Evolutionary conservation across 2,329 filamentous ascomycete species (phyloP).

Genomic region (Aspergillus bombycis): DNA sequence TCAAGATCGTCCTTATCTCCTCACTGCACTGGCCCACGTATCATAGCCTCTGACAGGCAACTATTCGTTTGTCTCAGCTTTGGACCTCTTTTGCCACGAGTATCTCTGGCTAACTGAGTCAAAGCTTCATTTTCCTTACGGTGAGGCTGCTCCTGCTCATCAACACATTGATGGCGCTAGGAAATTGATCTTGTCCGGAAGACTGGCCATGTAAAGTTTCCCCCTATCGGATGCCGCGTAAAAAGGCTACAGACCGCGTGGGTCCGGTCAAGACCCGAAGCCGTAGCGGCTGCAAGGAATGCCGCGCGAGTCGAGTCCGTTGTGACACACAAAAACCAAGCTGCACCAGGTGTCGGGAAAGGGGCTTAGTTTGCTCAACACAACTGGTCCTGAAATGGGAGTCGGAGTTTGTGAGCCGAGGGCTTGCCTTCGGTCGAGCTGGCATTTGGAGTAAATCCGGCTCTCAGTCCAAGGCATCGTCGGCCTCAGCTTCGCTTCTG

Average conservation of each 20-base stretch:
- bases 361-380: conserved; percentile 40
- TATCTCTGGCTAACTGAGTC: background rate
- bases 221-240: conserved; percentile 37
- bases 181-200: conserved; percentile 4
- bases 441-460: conserved; percentile 45
- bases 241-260: conserved; percentile 39
- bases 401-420: conserved; percentile 45
- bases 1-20: background rate
- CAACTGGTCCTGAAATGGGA: conserved; percentile 44
- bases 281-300: conserved; percentile 46
- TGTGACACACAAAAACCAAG: conserved; percentile 44
- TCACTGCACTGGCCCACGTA: background rate
- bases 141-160: background rate
- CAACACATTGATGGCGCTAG: conserved; percentile 9
- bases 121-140: background rate
- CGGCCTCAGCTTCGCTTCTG: conserved; percentile 20
- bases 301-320: conserved; percentile 44
- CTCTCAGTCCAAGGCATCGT: conserved; percentile 20
- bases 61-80: background rate
- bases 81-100: conserved; percentile 1
- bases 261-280: conserved; percentile 43
- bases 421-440: conserved; percentile 47
- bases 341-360: conserved; percentile 42
- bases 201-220: conserved; percentile 29
- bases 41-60: background rate